Conservation (phyloP, 495 filamentous ascomycete genomes). For the Melanomma pulvis-pyrius region DNA sequence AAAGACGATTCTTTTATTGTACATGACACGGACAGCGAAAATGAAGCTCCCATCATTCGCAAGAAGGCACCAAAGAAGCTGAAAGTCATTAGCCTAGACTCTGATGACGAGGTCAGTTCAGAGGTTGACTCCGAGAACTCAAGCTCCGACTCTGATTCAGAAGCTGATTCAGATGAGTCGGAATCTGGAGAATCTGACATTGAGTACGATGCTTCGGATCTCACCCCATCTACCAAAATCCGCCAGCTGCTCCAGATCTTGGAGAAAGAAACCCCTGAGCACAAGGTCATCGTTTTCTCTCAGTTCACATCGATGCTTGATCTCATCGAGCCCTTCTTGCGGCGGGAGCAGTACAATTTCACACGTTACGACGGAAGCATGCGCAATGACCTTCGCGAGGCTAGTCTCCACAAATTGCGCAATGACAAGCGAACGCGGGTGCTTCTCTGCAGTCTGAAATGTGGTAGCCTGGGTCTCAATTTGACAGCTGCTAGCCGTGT, state of each 20-base stretch:
- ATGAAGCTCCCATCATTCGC: conserved; percentile 39
- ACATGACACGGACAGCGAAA: conserved; percentile 32
- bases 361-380: conserved; percentile 95
- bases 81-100: conserved; percentile 33
- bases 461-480: conserved; percentile 90
- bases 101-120: conserved; percentile 45
- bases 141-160: conserved; percentile 33
- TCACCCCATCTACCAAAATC: conserved; percentile 85
- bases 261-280: conserved; percentile 68
- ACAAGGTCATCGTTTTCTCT: conserved; percentile 98
- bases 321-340: conserved; percentile 89
- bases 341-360: conserved; percentile 68
- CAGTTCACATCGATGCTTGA: conserved; percentile 98
- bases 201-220: conserved; percentile 46
- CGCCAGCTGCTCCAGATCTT: conserved; percentile 80
- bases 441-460: conserved; percentile 88
- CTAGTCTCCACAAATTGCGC: conserved; percentile 73
- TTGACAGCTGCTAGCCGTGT: conserved; percentile 91
- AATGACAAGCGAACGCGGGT: conserved; percentile 73
- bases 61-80: conserved; percentile 49
- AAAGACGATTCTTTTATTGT: conserved; percentile 36
- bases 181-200: conserved; percentile 48
- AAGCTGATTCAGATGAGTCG: conserved; percentile 34
- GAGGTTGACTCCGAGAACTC: conserved; percentile 40
- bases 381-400: conserved; percentile 91